A percentile compares a stretch with the other conserved stretches of the same genome.
Conservation (phyloP, 805 yeast genomes). For the Yamadazyma endophytica region DNA sequence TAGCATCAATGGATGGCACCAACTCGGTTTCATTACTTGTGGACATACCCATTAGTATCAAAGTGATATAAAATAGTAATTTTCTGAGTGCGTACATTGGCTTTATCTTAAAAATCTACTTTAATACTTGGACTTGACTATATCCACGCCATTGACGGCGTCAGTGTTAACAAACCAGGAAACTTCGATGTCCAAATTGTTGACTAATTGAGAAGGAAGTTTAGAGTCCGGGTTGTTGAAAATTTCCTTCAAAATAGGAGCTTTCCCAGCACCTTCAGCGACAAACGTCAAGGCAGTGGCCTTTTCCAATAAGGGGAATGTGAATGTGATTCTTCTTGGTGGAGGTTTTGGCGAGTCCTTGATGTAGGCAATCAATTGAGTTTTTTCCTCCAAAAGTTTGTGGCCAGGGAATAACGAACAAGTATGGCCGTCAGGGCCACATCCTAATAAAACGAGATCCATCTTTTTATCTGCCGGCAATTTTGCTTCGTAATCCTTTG, state of each 20-base stretch:
- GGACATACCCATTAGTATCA: neutral
- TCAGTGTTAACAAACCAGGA: constrained; percentile 80
- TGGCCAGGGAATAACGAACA: constrained; percentile 92
- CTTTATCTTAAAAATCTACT: neutral
- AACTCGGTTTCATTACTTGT: neutral
- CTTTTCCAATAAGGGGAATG: constrained; percentile 65
- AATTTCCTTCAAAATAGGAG: constrained; percentile 64
- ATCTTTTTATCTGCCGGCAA: constrained; percentile 46
- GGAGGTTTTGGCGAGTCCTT: constrained; percentile 93
- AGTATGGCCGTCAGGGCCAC: constrained; percentile 96
- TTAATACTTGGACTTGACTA: constrained; percentile 32
- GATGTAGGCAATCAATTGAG: constrained; percentile 55
- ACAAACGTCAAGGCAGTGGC: constrained; percentile 67
- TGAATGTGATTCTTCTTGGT: constrained; percentile 83
- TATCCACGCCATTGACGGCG: constrained; percentile 64
- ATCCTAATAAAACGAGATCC: constrained; percentile 76
- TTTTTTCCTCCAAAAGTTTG: constrained; percentile 51
- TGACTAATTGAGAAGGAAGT: constrained; percentile 76
- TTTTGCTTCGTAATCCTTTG: constrained; percentile 55
- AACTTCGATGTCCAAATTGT: constrained; percentile 53
- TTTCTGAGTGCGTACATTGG: neutral
- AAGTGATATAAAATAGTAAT: neutral
- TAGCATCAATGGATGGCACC: neutral
- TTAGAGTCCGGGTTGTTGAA: constrained; percentile 48
- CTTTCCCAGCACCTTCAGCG: constrained; percentile 86